phyloP scores from a whole-genome alignment of 2,329 filamentous ascomycete species.

The Fusarium pseudograminearum region DNA sequence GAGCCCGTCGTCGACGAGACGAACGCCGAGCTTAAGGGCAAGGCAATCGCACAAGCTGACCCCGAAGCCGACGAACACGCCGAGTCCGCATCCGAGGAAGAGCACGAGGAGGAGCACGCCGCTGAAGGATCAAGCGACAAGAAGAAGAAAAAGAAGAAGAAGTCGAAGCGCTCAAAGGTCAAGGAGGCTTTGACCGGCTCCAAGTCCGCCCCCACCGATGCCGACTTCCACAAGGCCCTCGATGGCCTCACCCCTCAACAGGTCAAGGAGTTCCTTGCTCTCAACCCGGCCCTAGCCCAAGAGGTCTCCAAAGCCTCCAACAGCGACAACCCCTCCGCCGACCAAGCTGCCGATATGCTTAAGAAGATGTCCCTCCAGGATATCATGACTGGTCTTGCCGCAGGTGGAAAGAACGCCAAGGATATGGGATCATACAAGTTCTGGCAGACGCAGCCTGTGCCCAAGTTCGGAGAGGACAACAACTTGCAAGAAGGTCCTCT shows the following conservation, averaged over 20 bases:
- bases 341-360: conserved; percentile 64
- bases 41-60: conserved; percentile 54
- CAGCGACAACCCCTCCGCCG: conserved; percentile 53
- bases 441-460: conserved; percentile 97
- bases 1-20: conserved; percentile 65
- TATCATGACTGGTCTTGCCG: conserved; percentile 79
- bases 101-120: conserved; percentile 54
- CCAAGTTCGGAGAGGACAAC: conserved; percentile 76
- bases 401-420: conserved; percentile 88
- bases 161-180: conserved; percentile 73
- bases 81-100: conserved; percentile 60
- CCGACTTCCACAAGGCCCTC: conserved; percentile 64
- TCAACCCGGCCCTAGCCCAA: conserved; percentile 78
- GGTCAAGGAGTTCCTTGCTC: conserved; percentile 73
- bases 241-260: conserved; percentile 67
- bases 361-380: conserved; percentile 76
- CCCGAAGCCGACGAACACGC: conserved; percentile 62
- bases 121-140: conserved; percentile 52
- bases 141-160: conserved; percentile 73
- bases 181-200: conserved; percentile 59
- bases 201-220: conserved; percentile 49
- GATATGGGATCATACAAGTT: conserved; percentile 99
- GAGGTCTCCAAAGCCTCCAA: conserved; percentile 60
- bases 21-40: conserved; percentile 62
- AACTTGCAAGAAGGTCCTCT: conserved; percentile 83